These are phyloP conservation scores for Glycine soja DNA, from an alignment of 306 rosid species.

Conservation along the genomic window DNA sequence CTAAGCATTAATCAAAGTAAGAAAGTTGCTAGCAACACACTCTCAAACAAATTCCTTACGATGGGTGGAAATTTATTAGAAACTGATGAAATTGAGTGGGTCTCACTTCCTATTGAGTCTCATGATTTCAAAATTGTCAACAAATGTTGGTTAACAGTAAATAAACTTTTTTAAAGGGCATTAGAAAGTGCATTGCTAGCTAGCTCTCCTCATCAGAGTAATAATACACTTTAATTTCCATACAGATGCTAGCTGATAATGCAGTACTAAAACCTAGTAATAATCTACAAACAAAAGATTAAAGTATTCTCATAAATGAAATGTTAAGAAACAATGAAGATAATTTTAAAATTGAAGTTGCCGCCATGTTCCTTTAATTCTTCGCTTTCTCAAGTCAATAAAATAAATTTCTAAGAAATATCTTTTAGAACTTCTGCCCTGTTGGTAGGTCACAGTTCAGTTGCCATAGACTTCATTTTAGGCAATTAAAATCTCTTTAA, in stretches of 20 bases:
- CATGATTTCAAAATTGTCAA: not conserved
- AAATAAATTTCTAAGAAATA: slow-evolving; percentile 17
- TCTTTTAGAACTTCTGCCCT: slow-evolving; percentile 29
- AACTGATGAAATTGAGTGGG: not conserved
- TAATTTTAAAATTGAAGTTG: not conserved
- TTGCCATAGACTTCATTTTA: slow-evolving; percentile 20
- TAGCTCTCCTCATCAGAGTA: not conserved
- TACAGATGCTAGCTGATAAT: slow-evolving; percentile 33
- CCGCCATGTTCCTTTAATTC: slow-evolving; percentile 11
- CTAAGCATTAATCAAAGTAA: slow-evolving; percentile 22
- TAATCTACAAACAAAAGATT: slow-evolving; percentile 26
- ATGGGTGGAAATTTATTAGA: not conserved
- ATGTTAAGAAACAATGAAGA: slow-evolving; percentile 18
- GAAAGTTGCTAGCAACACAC: not conserved
- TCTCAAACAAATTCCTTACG: not conserved
- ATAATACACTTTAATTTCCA: slow-evolving; percentile 33
- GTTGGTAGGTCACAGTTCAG: slow-evolving; percentile 8
- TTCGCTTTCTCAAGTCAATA: not conserved
- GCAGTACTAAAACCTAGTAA: slow-evolving; percentile 15
- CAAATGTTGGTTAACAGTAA: not conserved
- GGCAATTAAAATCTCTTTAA: slow-evolving; percentile 20
- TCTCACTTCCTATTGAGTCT: not conserved
- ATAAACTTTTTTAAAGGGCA: not conserved
- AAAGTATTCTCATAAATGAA: not conserved
- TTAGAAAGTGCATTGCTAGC: not conserved